Conservation (phyloP, 1,139 yeast genomes). For the Pichia sp. region DNA sequence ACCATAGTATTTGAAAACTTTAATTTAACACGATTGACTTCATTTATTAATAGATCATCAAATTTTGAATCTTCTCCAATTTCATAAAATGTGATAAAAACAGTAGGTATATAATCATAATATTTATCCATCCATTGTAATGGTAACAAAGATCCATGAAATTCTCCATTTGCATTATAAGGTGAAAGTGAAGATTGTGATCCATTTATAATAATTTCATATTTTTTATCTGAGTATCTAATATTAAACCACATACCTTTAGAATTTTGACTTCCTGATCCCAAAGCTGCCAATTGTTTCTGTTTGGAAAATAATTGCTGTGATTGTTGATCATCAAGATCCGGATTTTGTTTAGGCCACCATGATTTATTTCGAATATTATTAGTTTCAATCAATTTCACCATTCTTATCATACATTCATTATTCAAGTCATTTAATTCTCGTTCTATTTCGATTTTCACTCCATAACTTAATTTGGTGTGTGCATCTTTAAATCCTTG, state of each 20-base stretch:
- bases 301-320: neutral
- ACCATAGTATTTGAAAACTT: slow-evolving; percentile 26
- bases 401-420: slow-evolving; percentile 27
- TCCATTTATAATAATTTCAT: slow-evolving; percentile 13
- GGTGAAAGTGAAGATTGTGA: slow-evolving; percentile 35
- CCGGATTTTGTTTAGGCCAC: slow-evolving; percentile 25
- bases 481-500: slow-evolving; percentile 2
- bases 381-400: slow-evolving; percentile 25
- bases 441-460: slow-evolving; percentile 22
- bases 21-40: slow-evolving; percentile 32
- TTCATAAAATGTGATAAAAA: slow-evolving; percentile 39
- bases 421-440: slow-evolving; percentile 24
- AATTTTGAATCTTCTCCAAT: slow-evolving; percentile 22
- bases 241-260: slow-evolving; percentile 23
- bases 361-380: slow-evolving; percentile 29
- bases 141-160: slow-evolving; percentile 39
- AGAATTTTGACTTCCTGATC: slow-evolving; percentile 12
- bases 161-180: slow-evolving; percentile 31
- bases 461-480: slow-evolving; percentile 12
- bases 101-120: slow-evolving; percentile 37
- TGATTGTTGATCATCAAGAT: slow-evolving; percentile 14
- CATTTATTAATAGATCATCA: slow-evolving; percentile 30
- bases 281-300: slow-evolving; percentile 11
- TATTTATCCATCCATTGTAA: slow-evolving; percentile 47
- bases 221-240: slow-evolving; percentile 27